These are phyloP conservation scores for Camellia sinensis DNA, from an alignment of 148 eudicot genomes.

Conservation along the genomic window DNA sequence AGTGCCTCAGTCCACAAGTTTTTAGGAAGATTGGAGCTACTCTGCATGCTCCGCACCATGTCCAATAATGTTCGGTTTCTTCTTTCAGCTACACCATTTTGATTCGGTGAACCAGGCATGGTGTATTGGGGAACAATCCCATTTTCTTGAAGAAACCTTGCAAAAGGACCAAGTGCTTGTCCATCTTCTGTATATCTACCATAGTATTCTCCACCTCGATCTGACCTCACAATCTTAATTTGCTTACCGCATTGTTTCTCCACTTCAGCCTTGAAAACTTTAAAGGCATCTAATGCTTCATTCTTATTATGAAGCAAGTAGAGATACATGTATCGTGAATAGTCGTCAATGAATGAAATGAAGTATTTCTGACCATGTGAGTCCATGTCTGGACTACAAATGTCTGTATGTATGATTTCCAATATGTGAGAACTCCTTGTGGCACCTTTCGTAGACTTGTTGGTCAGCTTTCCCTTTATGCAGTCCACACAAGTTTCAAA, in stretches of 20 bases:
- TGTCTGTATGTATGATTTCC: slow-evolving; percentile 6
- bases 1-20: slow-evolving; percentile 10
- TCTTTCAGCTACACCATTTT: slow-evolving; percentile 15
- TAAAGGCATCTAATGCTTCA: slow-evolving; percentile 19
- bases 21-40: slow-evolving; percentile 1
- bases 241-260: slow-evolving; percentile 9
- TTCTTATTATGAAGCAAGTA: slow-evolving; percentile 9
- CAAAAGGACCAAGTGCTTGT: neutral
- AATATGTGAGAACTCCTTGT: neutral
- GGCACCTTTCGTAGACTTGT: neutral
- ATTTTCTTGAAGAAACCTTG: neutral
- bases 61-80: slow-evolving; percentile 1
- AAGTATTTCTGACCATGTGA: neutral
- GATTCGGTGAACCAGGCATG: neutral
- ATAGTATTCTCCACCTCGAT: slow-evolving; percentile 6
- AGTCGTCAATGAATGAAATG: neutral
- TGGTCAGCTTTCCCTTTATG: slow-evolving; percentile 4
- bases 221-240: slow-evolving; percentile 17
- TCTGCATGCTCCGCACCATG: slow-evolving; percentile 5
- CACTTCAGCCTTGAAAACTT: slow-evolving; percentile 5
- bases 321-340: slow-evolving; percentile 11
- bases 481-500: slow-evolving; percentile 1
- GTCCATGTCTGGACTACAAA: neutral
- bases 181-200: neutral
- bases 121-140: slow-evolving; percentile 6